phyloP scores from a whole-genome alignment of 148 eudicot genomes.

The Oxyria digyna region DNA sequence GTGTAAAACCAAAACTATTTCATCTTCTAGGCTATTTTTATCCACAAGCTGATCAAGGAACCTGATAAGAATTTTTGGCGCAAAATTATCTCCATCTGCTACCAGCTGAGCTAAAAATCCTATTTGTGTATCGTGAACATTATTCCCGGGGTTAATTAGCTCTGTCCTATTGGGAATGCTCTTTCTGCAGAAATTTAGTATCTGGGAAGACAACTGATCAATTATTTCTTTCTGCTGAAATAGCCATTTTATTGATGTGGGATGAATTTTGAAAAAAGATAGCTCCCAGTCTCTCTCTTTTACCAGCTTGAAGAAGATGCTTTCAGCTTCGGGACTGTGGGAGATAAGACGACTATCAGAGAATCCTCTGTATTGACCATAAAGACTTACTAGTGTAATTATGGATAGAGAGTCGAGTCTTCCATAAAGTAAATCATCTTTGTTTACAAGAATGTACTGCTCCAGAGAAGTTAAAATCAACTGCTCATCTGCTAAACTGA shows the following conservation, averaged over 20 bases:
- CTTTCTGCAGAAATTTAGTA: slow-evolving; percentile 55
- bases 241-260: slow-evolving; percentile 64
- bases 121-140: slow-evolving; percentile 22
- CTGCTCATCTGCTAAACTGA: slow-evolving; percentile 76
- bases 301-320: slow-evolving; percentile 44
- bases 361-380: slow-evolving; percentile 59
- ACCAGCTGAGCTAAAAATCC: slow-evolving; percentile 42
- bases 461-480: slow-evolving; percentile 81
- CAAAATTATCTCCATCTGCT: slow-evolving; percentile 50
- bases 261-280: slow-evolving; percentile 43
- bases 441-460: slow-evolving; percentile 76
- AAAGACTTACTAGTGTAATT: slow-evolving; percentile 48
- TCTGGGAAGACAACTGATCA: slow-evolving; percentile 48
- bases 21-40: slow-evolving; percentile 31
- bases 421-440: slow-evolving; percentile 31
- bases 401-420: slow-evolving; percentile 22
- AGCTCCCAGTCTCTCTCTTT: slow-evolving; percentile 62
- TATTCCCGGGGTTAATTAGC: slow-evolving; percentile 15
- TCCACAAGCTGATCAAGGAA: slow-evolving; percentile 39
- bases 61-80: slow-evolving; percentile 41
- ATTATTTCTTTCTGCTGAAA: slow-evolving; percentile 79
- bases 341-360: slow-evolving; percentile 53
- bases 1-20: slow-evolving; percentile 38
- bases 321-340: slow-evolving; percentile 82
- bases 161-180: slow-evolving; percentile 17